Evolutionary conservation across 2,329 filamentous ascomycete species (phyloP), one percentile per base, ranked within the genome.

Genomic region (Colletotrichum somersetense): DNA sequence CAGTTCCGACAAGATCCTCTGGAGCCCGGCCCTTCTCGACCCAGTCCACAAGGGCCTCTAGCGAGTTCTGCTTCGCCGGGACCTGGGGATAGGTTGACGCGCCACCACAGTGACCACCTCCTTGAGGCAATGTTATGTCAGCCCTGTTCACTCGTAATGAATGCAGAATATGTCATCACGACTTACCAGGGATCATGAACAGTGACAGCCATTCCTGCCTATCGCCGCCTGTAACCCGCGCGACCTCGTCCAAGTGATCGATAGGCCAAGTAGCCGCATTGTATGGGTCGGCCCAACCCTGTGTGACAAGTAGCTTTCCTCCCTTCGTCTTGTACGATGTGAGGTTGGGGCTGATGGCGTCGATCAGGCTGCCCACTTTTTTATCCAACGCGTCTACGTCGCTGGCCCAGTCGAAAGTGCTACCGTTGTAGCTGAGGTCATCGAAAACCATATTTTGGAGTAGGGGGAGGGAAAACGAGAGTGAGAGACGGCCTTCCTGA

Each of bases 161-260:
- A 7, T 2, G 1, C 33, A n/a, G 4, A 14, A 38, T 38, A 4
- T 23, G 30, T 2, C 18, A n/a, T 12, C 16, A 2, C 0, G 7
- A 50, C 69, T 18, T 35, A 64, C 58, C 59, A 5, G 69, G 53
- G 1, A 64, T 38, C 65, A 69, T 72, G 5, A 72, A 69, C 12
- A 72, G 3, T 1, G 69, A 63, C 5, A 56, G 35, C 65, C 69
- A 72, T 2, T 64, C 69, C 0, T 55, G 23, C 12, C 59, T 6
- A 2, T 38, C 48, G 50, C 44, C 66, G 12, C 65, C 75, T 5
- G 74, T 78, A 6, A 78, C 75, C 55, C 77, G 78, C n/a, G 77
- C 76, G 8, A 81, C 76, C 66, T 81, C 79, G 7, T 76, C 71
- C 6, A 64, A n/a, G 12, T 72, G 69, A 23, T 64, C n/a, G 3